phyloP scores from a whole-genome alignment of 257 asterid genomes.

The Henckelia pumila region DNA sequence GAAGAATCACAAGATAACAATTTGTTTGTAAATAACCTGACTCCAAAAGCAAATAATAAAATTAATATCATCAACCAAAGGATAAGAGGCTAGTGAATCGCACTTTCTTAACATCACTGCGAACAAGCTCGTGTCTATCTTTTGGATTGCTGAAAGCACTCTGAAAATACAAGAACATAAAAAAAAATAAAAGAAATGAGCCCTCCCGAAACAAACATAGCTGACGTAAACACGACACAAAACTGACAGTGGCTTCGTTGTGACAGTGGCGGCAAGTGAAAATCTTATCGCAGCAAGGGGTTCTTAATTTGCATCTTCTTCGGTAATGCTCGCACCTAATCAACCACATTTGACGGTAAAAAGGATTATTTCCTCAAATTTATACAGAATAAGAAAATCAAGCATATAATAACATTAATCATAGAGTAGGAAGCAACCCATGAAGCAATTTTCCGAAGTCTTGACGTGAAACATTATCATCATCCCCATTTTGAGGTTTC shows the following conservation, averaged over 20 bases:
- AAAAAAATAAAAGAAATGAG: background rate
- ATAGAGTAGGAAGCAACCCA: conserved; percentile 42
- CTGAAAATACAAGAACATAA: conserved; percentile 29
- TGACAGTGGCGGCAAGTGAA: conserved; percentile 94
- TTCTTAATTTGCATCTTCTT: conserved; percentile 77
- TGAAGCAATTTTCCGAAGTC: conserved; percentile 57
- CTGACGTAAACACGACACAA: background rate
- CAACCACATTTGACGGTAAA: background rate
- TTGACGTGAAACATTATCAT: conserved; percentile 28
- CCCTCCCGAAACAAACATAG: background rate
- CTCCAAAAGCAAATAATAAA: background rate
- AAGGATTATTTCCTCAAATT: background rate
- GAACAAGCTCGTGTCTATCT: conserved; percentile 74
- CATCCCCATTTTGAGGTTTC: conserved; percentile 24
- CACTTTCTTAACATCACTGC: conserved; percentile 74
- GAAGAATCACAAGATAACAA: background rate
- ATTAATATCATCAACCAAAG: background rate
- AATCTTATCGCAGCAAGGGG: conserved; percentile 81
- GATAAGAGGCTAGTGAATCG: conserved; percentile 4
- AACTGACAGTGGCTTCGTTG: conserved; percentile 68
- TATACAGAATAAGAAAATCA: background rate
- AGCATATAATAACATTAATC: background rate
- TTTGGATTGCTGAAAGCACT: conserved; percentile 61
- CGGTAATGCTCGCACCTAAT: conserved; percentile 78
- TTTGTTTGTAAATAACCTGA: conserved; percentile 1